Base-by-base conservation (phyloP, 2,329 filamentous ascomycete genomes). In the Daldinia sp. region DNA sequence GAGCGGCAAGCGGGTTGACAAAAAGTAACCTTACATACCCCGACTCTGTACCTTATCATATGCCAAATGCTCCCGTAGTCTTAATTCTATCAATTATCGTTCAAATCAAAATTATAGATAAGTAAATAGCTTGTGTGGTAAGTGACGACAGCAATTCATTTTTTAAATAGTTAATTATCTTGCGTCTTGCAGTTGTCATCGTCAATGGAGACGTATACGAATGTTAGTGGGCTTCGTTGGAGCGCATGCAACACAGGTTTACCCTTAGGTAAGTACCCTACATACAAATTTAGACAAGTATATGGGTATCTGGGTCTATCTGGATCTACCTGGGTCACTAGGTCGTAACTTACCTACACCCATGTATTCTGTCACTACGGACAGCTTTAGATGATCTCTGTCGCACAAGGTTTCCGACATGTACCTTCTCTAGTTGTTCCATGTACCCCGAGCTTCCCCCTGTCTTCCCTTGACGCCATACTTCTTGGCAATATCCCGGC, bases 321-420 rank as follows among this genome's bases (percentile, higher is more conserved):
- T n/a, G n/a, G n/a, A n/a, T n/a, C n/a, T n/a, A n/a, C n/a, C n/a
- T n/a, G n/a, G n/a, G n/a, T n/a, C n/a, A n/a, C n/a, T n/a, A n/a
- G n/a, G n/a, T 47, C 13, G 29, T 32, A 11, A 32, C 29, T 37
- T 37, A 8, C 13, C 17, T 32, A 32, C 2, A 32, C 29, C 4
- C 13, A 4, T 32, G 6, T 32, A 21, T 19, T 41, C 17, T 45
- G 21, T 45, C 21, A 45, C 21, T 23, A 45, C 15, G 39, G 21
- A 45, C 9, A 32, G 29, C 25, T 32, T 48, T 29, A 48, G 27
- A 29, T 17, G 45, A 48, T 55, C 39, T 58, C 25, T 63, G 55
- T 55, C 11, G 37, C 60, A 39, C 55, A 61, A 72, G 66, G 71
- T 74, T 58, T 57, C 64, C 48, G n/a, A 21, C 51, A 68, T 54